phyloP scores from a whole-genome alignment of 164 flowering plant species.

The Chimonanthus praecox region DNA sequence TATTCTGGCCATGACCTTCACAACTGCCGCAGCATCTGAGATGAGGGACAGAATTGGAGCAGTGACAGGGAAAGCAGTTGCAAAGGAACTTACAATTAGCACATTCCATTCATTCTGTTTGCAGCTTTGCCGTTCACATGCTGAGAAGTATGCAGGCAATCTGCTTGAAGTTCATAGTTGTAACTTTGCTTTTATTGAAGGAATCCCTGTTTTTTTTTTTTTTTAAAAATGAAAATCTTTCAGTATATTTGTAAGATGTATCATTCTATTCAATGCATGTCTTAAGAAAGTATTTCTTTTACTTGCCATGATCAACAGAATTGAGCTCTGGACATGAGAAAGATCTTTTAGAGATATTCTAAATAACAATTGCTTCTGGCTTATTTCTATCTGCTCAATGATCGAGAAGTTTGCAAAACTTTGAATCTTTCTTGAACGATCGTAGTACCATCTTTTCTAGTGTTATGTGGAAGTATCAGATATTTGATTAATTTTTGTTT shows the following conservation, averaged over 20 bases:
- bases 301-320: neutral
- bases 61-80: conserved; percentile 71
- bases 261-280: neutral
- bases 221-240: neutral
- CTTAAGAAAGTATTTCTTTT: neutral
- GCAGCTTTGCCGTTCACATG: conserved; percentile 89
- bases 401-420: no score
- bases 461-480: no score
- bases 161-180: neutral
- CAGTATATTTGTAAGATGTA: neutral
- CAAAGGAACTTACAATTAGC: conserved; percentile 80
- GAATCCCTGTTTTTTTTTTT: neutral
- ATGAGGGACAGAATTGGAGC: conserved; percentile 87
- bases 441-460: no score
- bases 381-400: no score
- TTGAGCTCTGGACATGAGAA: neutral
- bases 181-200: neutral
- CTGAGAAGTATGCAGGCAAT: conserved; percentile 68
- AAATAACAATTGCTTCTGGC: no score
- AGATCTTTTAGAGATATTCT: neutral
- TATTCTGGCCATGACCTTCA: conserved; percentile 95
- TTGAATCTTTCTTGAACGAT: no score
- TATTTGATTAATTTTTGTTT: no score
- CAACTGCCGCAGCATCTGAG: conserved; percentile 95
- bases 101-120: conserved; percentile 94